phyloP scores from a whole-genome alignment of 2,329 filamentous ascomycete genomes.

The Microsporum audouinii region DNA sequence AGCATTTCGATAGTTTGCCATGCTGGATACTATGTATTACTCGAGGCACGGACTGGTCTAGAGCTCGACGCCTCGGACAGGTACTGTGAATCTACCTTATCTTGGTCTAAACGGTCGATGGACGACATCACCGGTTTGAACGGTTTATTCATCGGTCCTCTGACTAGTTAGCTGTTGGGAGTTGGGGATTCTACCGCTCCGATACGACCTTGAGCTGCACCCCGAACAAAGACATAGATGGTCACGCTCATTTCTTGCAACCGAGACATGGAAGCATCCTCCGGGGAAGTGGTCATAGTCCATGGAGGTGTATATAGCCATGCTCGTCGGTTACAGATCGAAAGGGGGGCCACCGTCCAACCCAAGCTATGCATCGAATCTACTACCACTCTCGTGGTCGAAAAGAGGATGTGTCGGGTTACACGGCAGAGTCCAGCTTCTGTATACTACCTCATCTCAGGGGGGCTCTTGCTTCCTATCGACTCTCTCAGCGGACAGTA shows the following conservation, averaged over 20 bases:
- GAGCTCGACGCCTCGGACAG: not conserved
- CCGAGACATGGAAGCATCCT: not conserved
- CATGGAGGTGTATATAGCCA: not conserved
- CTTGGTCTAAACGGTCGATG: not conserved
- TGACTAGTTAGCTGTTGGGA: not conserved
- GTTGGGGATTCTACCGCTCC: too few relatives aligned
- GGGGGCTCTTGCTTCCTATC: not conserved
- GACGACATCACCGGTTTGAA: not conserved
- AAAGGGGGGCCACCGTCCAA: not conserved
- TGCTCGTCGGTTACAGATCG: not conserved
- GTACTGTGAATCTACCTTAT: not conserved
- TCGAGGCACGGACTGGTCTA: not conserved
- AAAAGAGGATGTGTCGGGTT: not conserved
- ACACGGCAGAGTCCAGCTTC: not conserved
- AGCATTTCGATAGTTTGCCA: not conserved
- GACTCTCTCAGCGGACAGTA: not conserved
- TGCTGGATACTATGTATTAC: not conserved
- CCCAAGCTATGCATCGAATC: not conserved
- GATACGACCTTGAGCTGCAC: not conserved
- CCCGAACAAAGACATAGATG: not conserved
- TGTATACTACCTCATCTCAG: not conserved
- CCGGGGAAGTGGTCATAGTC: not conserved
- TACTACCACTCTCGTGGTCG: not conserved
- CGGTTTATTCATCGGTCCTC: not conserved
- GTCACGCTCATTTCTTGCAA: not conserved